Evolutionary conservation across 805 yeast genomes (phyloP).

Genomic region (Myxozyma monticola): DNA sequence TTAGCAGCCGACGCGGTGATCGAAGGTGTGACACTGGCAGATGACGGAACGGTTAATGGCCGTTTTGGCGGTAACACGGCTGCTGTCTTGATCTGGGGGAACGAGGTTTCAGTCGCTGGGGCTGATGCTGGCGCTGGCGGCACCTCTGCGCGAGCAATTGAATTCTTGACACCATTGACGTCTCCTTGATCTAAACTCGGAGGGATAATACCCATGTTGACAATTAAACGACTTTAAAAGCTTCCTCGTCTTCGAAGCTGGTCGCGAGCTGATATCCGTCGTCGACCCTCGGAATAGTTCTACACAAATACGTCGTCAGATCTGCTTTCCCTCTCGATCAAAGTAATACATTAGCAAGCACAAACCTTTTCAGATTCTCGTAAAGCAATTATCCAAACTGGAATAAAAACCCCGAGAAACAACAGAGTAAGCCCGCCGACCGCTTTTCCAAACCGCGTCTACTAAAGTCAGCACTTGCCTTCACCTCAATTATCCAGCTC

Average conservation of each 20-base stretch:
- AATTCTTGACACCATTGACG: background rate
- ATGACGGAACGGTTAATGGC: no score
- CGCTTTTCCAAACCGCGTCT: constrained; percentile 20
- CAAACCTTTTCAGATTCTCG: constrained; percentile 21
- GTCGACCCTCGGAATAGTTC: constrained; percentile 1
- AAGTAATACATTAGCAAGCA: no score
- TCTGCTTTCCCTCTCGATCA: background rate
- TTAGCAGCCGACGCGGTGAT: background rate
- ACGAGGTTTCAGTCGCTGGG: background rate
- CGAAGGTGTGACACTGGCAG: background rate
- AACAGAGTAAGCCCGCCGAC: constrained; percentile 16
- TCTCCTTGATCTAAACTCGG: background rate
- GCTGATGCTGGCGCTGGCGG: no score
- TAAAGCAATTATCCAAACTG: constrained; percentile 21
- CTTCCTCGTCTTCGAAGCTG: constrained; percentile 36
- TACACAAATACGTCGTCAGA: background rate
- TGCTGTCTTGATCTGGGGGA: background rate
- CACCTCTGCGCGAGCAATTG: no score
- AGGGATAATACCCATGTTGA: background rate
- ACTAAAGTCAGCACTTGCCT: background rate
- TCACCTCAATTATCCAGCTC: no score
- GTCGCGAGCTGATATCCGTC: constrained; percentile 32
- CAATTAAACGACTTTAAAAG: constrained; percentile 15
- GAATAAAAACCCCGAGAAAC: constrained; percentile 16
- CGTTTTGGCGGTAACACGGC: no score